These are phyloP conservation scores for Globisporangium alternatum DNA, from an alignment of 352 stramenopile genomes.

Conservation along the genomic window DNA sequence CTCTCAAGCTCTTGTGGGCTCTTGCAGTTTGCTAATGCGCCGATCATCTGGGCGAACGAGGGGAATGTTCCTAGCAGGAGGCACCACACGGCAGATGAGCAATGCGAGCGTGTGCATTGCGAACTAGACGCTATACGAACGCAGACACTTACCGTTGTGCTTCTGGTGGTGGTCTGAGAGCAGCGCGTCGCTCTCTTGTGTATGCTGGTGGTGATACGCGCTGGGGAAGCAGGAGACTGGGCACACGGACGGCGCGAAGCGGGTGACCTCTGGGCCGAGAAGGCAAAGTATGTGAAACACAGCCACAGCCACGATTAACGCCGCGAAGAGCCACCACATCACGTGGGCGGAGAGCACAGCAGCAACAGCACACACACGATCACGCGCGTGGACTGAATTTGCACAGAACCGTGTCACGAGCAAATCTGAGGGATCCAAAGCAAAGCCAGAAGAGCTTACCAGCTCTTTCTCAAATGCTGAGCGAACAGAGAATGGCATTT, in stretches of 20 bases:
- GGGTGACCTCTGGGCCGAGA: background rate
- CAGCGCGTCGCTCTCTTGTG: conserved; percentile 1
- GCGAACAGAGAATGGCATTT: too few species aligned
- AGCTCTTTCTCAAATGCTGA: conserved; percentile 5
- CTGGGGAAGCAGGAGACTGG: background rate
- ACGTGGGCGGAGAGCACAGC: too few species aligned
- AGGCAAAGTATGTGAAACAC: conserved; percentile 3
- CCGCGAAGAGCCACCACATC: conserved; percentile 10
- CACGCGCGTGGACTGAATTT: background rate
- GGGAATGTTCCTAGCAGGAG: background rate
- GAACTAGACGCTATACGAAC: background rate
- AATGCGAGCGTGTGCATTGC: background rate
- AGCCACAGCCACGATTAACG: conserved; percentile 2
- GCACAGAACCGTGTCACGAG: background rate
- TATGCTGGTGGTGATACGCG: background rate
- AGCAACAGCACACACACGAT: too few species aligned
- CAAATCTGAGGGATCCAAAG: conserved; percentile 4
- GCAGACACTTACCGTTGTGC: background rate
- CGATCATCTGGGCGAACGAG: background rate
- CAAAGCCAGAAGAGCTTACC: background rate
- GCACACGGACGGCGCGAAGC: conserved; percentile 1
- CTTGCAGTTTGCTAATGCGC: conserved; percentile 3
- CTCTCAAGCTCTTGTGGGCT: conserved; percentile 3
- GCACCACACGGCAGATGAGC: background rate
- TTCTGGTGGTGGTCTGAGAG: background rate